phyloP scores from a whole-genome alignment of 192 early-diverging fungal genomes.

The Umbelopsis ramanniana region DNA sequence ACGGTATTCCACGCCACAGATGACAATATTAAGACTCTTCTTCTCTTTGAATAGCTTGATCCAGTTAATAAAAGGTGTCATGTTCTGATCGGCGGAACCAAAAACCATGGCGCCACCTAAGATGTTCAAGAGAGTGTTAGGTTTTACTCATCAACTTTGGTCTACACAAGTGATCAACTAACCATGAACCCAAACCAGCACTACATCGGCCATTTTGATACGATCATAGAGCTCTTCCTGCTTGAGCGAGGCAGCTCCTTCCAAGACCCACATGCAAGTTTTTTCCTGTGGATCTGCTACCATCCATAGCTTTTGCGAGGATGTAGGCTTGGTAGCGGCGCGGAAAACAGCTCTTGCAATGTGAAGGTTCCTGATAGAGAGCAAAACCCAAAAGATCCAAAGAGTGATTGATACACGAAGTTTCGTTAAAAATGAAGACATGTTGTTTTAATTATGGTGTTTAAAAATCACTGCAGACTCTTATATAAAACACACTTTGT shows the following conservation, averaged over 20 bases:
- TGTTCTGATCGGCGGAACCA: not conserved
- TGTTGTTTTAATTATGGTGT: not conserved
- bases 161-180: not conserved
- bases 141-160: too few species aligned
- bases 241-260: not conserved
- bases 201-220: not conserved
- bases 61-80: not conserved
- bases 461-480: not conserved
- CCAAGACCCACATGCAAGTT: not conserved
- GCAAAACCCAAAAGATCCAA: not conserved
- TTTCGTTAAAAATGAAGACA: slow-evolving; percentile 4
- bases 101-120: not conserved
- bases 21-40: not conserved
- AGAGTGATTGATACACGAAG: not conserved
- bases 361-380: not conserved
- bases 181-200: slow-evolving; percentile 6
- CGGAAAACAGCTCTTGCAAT: not conserved
- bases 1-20: slow-evolving; percentile 6
- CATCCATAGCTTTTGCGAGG: not conserved
- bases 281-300: not conserved
- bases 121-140: not conserved
- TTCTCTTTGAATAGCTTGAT: slow-evolving; percentile 6
- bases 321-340: not conserved
- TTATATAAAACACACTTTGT: not conserved
- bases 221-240: slow-evolving; percentile 12